Evolutionary conservation across 139 green algal genomes (phyloP).

Genomic region (Ulvella scutata): DNA sequence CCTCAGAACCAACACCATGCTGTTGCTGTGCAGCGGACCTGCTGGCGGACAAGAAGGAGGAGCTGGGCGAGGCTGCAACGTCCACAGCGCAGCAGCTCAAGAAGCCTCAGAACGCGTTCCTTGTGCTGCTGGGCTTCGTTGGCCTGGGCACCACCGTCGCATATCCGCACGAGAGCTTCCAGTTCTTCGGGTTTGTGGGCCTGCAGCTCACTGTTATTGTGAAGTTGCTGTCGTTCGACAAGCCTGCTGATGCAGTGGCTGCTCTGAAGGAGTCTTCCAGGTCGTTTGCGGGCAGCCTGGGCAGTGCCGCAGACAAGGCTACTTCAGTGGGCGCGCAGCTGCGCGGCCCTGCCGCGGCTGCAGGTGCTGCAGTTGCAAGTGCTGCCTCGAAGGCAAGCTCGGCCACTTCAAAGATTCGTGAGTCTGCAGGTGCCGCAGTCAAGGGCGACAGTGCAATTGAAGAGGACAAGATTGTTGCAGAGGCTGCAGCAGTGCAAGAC

Average conservation of each 20-base stretch:
- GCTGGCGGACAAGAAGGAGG: neutral
- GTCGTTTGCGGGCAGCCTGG: no score
- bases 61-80: neutral
- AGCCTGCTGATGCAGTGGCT: neutral
- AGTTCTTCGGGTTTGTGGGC: neutral
- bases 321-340: no score
- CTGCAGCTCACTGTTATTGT: neutral
- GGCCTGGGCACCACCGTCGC: neutral
- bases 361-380: no score
- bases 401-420: no score
- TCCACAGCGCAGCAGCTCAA: neutral
- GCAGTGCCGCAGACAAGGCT: no score
- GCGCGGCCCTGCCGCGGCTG: no score
- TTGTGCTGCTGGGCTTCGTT: neutral
- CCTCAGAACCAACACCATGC: no score
- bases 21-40: slow-evolving; percentile 1
- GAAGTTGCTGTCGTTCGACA: neutral
- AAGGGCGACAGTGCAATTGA: no score
- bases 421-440: no score
- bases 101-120: neutral
- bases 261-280: neutral
- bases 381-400: no score
- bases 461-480: no score
- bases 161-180: neutral
- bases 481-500: no score